Evolutionary conservation across 352 stramenopile species (phyloP).

Genomic region (Phytophthora agathidicida): DNA sequence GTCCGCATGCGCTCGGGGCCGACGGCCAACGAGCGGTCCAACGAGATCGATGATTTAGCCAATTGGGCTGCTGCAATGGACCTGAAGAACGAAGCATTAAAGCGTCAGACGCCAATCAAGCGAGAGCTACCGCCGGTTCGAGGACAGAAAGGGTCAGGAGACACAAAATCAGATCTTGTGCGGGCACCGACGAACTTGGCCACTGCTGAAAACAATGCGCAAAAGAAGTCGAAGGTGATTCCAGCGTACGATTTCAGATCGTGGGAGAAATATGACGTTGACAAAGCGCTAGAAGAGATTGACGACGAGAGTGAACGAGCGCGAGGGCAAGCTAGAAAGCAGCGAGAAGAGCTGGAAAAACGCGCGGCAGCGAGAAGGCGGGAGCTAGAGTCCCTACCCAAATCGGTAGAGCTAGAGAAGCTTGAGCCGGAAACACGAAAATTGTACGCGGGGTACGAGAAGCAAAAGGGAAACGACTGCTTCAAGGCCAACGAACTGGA

Average conservation of each 20-base stretch:
- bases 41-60: slow-evolving; percentile 65
- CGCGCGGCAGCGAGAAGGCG: slow-evolving; percentile 51
- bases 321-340: slow-evolving; percentile 40
- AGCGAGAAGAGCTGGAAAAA: slow-evolving; percentile 43
- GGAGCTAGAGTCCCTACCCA: slow-evolving; percentile 63
- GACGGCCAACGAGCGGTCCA: slow-evolving; percentile 55
- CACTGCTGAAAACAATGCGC: slow-evolving; percentile 7
- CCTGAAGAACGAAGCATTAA: slow-evolving; percentile 54
- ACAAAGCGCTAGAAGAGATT: slow-evolving; percentile 76
- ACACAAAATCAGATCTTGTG: slow-evolving; percentile 5
- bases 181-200: background rate
- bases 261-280: slow-evolving; percentile 93
- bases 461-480: slow-evolving; percentile 95
- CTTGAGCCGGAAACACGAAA: slow-evolving; percentile 56
- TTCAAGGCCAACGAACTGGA: slow-evolving; percentile 89
- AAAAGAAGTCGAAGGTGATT: slow-evolving; percentile 51
- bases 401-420: slow-evolving; percentile 60
- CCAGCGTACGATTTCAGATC: slow-evolving; percentile 91
- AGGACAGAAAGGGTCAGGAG: slow-evolving; percentile 32
- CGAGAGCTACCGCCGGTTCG: slow-evolving; percentile 59
- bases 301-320: slow-evolving; percentile 57
- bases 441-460: slow-evolving; percentile 79
- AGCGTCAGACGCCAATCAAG: slow-evolving; percentile 34
- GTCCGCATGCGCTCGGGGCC: slow-evolving; percentile 64
- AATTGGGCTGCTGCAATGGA: slow-evolving; percentile 72